These are phyloP conservation scores for Stemphylium vesicarium DNA, from an alignment of 2,329 filamentous ascomycete species.

Conservation along the genomic window DNA sequence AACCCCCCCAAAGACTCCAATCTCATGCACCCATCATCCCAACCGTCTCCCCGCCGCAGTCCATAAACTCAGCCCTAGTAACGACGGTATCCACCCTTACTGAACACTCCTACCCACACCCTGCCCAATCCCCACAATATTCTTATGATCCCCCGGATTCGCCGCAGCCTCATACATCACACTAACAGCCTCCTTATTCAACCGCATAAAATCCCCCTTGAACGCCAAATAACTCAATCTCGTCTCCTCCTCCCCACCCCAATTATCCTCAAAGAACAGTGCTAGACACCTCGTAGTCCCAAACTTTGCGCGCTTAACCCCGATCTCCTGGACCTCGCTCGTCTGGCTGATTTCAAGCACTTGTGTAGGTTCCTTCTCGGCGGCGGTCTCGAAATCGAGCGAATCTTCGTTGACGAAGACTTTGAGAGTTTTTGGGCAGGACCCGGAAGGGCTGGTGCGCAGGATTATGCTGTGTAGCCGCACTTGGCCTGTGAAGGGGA, in stretches of 20 bases:
- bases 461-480: constrained; percentile 90
- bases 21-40: background rate
- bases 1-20: background rate
- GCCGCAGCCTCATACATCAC: constrained; percentile 94
- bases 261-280: constrained; percentile 93
- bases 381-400: constrained; percentile 80
- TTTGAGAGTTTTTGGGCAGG: constrained; percentile 82
- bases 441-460: constrained; percentile 73
- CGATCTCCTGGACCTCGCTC: constrained; percentile 82
- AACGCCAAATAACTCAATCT: constrained; percentile 85
- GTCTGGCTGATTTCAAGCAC: constrained; percentile 78
- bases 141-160: constrained; percentile 84
- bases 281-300: constrained; percentile 81
- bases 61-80: too few species aligned
- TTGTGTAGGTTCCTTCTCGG: constrained; percentile 74
- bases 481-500: constrained; percentile 93
- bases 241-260: constrained; percentile 82
- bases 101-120: constrained; percentile 47
- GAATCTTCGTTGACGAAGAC: constrained; percentile 83
- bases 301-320: constrained; percentile 87
- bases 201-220: constrained; percentile 89
- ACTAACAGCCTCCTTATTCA: constrained; percentile 81
- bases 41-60: too few species aligned
- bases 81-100: too few species aligned
- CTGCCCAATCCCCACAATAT: constrained; percentile 48